Conservation (phyloP, 768 basidiomycete genomes). For the Brasilioporus rufonigricans region DNA sequence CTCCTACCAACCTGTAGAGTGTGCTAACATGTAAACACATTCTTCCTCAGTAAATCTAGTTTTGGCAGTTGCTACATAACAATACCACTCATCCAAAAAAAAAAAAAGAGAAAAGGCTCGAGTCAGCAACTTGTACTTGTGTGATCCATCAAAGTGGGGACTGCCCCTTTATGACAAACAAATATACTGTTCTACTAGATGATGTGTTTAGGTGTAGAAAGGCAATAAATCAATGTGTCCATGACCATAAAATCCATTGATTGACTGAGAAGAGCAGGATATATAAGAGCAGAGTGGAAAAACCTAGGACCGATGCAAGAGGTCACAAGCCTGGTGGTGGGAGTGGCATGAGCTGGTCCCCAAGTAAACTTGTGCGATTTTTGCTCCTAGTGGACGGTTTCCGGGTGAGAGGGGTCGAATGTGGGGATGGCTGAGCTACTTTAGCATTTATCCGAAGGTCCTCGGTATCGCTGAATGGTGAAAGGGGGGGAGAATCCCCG, state of each 20-base stretch:
- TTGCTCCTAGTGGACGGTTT: slow-evolving; percentile 61
- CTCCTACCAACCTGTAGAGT: too few species aligned
- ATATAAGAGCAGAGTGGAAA: slow-evolving; percentile 4
- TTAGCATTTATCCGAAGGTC: slow-evolving; percentile 39
- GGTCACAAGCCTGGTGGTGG: slow-evolving; percentile 12
- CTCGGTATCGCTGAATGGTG: slow-evolving; percentile 32
- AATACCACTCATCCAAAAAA: too few species aligned
- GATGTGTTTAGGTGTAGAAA: neutral
- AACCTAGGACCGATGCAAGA: neutral
- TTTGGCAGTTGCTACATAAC: too few species aligned
- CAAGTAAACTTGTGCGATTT: slow-evolving; percentile 47
- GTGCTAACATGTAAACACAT: too few species aligned
- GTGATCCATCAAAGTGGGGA: too few species aligned
- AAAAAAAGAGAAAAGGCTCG: too few species aligned
- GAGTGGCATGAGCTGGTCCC: slow-evolving; percentile 25
- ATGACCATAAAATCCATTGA: neutral
- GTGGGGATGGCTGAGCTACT: slow-evolving; percentile 22
- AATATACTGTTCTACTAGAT: slow-evolving; percentile 5
- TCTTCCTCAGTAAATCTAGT: too few species aligned
- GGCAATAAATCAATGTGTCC: neutral
- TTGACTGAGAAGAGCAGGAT: neutral
- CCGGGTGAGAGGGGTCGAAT: slow-evolving; percentile 59
- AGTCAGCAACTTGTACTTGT: too few species aligned
- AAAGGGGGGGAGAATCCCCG: slow-evolving; percentile 23
- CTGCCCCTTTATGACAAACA: too few species aligned